Evolutionary conservation across 1,284 basidiomycete species (phyloP), one percentile per base, ranked within the genome.

Genomic region (Termitomyces sp.): DNA sequence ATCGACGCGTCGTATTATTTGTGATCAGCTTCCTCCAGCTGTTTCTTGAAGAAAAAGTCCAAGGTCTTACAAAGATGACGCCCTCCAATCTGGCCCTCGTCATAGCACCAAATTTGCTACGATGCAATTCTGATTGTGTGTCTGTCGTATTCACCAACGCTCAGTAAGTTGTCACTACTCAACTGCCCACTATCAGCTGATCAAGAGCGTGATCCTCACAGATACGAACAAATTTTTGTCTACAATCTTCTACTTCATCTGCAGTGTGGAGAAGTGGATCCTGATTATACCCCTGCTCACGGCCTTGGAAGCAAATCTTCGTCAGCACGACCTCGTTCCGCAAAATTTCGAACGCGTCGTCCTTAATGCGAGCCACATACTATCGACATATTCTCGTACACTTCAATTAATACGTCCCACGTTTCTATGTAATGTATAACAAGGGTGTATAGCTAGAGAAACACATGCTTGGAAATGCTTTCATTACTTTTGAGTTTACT

Each of bases 11-110:
- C 10, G 78, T 94, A 17, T 69, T 94, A 54, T 95, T 94, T 67
- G 81, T 94, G 39, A 76, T 95, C 68, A 93, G 88, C 74, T 95
- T 95, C 71, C 70, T 94, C 58, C 93, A 95, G 73, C 71, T 92
- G 50, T 96, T 96, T 72, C 70, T 93, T 55, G 84, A 88, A 46
- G 86, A 90, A 38, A 81, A 81, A 57, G 83, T 89, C 13, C 78
- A 89, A 61, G 71, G 69, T 8, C 70, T 76, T 42, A 95, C 93
- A 46, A 94, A 94, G 73, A 95, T 95, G 91, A 93, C 90, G 2
- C 80, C 83, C 28, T 83, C 82, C 42, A 89, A 90, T 65, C 70
- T 91, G 61, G 83, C 85, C 15, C 74, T 94, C 10, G 89, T 95
- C 26, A 90, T 94, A 82, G 90, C 93, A 2, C 93, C 93, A 9